These are phyloP conservation scores for Cyberlindnera suaveolens DNA, from an alignment of 805 yeast species.

Conservation along the genomic window DNA sequence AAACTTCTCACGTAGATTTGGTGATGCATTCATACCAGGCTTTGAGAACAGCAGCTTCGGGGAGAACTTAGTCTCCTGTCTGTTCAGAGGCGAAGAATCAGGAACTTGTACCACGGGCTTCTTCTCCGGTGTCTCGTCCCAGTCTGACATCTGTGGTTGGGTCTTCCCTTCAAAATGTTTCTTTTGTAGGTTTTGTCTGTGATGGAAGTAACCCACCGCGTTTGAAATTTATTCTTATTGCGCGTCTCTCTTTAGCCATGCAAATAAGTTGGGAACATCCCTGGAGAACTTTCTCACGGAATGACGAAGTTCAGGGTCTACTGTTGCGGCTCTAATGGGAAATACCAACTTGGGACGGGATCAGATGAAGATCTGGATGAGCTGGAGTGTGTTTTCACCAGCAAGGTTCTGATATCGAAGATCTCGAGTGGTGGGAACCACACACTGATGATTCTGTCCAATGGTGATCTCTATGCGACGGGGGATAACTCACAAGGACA, in stretches of 20 bases:
- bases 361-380: constrained; percentile 42
- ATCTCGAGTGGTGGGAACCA: constrained; percentile 87
- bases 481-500: constrained; percentile 61
- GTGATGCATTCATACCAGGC: constrained; percentile 1
- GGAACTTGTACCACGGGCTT: constrained; percentile 40
- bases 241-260: no score
- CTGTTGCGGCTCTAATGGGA: constrained; percentile 84
- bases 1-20: constrained; percentile 34
- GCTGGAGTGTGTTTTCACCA: constrained; percentile 17
- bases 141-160: constrained; percentile 4
- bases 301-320: constrained; percentile 25
- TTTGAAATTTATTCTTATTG: no score
- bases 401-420: constrained; percentile 27
- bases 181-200: background rate
- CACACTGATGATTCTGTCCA: constrained; percentile 49
- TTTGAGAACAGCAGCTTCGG: constrained; percentile 13
- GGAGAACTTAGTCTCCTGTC: constrained; percentile 9
- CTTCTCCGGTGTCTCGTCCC: constrained; percentile 19
- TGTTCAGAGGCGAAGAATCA: constrained; percentile 38
- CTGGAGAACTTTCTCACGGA: no score
- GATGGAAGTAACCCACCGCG: background rate
- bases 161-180: background rate
- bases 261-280: no score
- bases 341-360: constrained; percentile 62
- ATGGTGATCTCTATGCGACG: constrained; percentile 47